Conservation (phyloP, 768 basidiomycete species). For the Auricularia sp. region DNA sequence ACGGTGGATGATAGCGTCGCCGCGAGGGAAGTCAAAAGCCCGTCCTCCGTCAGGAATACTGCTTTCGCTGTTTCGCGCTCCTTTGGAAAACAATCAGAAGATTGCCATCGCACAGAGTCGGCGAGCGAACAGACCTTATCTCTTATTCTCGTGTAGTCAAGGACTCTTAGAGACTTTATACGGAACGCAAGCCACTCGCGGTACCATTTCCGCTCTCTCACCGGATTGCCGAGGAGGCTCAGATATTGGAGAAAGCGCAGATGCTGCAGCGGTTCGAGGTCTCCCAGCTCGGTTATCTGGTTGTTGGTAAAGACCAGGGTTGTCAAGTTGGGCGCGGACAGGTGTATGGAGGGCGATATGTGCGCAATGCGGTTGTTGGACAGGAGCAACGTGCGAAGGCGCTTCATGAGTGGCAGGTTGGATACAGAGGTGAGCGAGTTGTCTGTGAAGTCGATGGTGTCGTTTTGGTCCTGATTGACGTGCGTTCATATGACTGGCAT, state of each 20-base stretch:
- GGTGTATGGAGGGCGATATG: conserved; percentile 72
- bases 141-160: conserved; percentile 91
- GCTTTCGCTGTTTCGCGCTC: conserved; percentile 67
- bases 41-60: conserved; percentile 74
- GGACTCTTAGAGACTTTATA: conserved; percentile 77
- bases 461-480: conserved; percentile 68
- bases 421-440: conserved; percentile 75
- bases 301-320: conserved; percentile 81
- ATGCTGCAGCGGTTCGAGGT: conserved; percentile 75
- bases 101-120: conserved; percentile 10
- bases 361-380: conserved; percentile 83
- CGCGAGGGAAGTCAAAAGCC: conserved; percentile 68
- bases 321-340: conserved; percentile 75
- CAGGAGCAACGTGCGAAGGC: conserved; percentile 73
- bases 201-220: conserved; percentile 88
- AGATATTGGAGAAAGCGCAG: conserved; percentile 65
- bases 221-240: conserved; percentile 72
- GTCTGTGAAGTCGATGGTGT: conserved; percentile 90
- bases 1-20: conserved; percentile 67
- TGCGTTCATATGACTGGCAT: not conserved
- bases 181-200: conserved; percentile 92
- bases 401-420: conserved; percentile 80
- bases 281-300: conserved; percentile 68
- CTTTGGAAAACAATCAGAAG: conserved; percentile 31
- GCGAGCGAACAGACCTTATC: conserved; percentile 56